These are phyloP conservation scores for Tricholoma hemisulphureum DNA, from an alignment of 768 basidiomycete genomes.

Conservation along the genomic window DNA sequence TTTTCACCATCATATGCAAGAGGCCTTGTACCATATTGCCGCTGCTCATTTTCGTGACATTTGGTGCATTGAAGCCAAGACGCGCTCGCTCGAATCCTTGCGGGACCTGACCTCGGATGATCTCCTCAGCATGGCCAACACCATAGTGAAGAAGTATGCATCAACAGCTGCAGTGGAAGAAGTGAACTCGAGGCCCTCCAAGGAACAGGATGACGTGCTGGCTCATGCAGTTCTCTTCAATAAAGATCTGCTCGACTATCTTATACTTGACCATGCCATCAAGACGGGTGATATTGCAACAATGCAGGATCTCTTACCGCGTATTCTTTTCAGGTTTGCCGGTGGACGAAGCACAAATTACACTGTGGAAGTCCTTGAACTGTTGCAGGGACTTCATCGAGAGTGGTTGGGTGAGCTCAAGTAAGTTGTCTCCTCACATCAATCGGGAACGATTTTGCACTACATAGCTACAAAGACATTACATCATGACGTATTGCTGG, in stretches of 20 bases:
- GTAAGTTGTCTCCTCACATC: too few relatives aligned
- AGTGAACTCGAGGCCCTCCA: conserved; percentile 16
- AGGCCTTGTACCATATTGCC: conserved; percentile 34
- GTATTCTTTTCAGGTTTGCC: conserved; percentile 29
- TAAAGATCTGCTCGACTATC: conserved; percentile 35
- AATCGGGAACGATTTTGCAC: too few relatives aligned
- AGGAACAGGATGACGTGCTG: conserved; percentile 24
- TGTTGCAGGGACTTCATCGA: too few relatives aligned
- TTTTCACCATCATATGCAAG: conserved; percentile 36
- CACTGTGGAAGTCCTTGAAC: too few relatives aligned
- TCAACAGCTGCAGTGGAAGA: conserved; percentile 31
- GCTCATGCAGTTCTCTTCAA: conserved; percentile 34
- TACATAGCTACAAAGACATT: too few relatives aligned
- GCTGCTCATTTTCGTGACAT: conserved; percentile 37
- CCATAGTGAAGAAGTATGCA: conserved; percentile 25
- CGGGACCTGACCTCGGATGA: too few relatives aligned
- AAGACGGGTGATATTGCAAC: conserved; percentile 34
- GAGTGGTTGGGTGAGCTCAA: too few relatives aligned
- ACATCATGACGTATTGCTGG: too few relatives aligned
- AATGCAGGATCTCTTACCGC: conserved; percentile 33
- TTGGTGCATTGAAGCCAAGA: conserved; percentile 31
- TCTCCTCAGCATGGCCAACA: too few relatives aligned
- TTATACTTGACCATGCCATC: conserved; percentile 36
- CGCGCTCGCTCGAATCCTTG: conserved; percentile 25
- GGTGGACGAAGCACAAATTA: conserved; percentile 10